These are phyloP conservation scores for Lactifluus hygrophoroides DNA, from an alignment of 768 basidiomycete species.

Conservation along the genomic window DNA sequence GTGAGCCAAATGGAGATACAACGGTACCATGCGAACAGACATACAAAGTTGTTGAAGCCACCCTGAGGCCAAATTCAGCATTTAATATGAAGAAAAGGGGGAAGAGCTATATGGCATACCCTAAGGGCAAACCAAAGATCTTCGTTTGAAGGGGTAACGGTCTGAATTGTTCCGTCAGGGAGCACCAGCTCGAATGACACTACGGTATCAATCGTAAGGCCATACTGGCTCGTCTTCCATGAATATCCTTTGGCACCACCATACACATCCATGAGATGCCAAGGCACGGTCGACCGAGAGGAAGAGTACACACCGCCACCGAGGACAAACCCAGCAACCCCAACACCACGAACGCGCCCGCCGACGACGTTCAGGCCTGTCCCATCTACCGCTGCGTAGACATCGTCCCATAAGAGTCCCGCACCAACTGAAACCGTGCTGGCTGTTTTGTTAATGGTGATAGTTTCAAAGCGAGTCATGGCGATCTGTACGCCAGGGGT, in stretches of 20 bases:
- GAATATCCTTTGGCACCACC: constrained; percentile 7
- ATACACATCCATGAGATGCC: background rate
- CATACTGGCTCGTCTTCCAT: constrained; percentile 18
- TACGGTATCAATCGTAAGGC: constrained; percentile 21
- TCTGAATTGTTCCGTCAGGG: constrained; percentile 19
- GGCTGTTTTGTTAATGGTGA: background rate
- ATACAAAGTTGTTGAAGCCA: constrained; percentile 15
- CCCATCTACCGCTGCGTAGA: constrained; percentile 19
- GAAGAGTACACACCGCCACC: constrained; percentile 21
- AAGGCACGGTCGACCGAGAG: background rate
- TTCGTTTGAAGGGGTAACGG: constrained; percentile 5
- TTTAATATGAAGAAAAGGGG: background rate
- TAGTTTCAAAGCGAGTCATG: constrained; percentile 20
- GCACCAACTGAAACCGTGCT: constrained; percentile 19
- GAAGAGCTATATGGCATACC: background rate
- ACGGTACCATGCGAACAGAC: background rate
- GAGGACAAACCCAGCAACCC: constrained; percentile 23
- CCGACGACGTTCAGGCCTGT: constrained; percentile 22
- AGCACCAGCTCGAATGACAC: constrained; percentile 20
- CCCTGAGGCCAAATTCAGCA: constrained; percentile 2
- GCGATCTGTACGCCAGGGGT: constrained; percentile 24
- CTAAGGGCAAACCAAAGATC: constrained; percentile 18
- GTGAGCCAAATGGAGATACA: background rate
- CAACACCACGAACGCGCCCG: constrained; percentile 22
- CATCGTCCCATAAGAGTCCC: constrained; percentile 25